phyloP scores from a whole-genome alignment of 192 early-diverging fungal genomes.

The Coemansia pectinata region DNA sequence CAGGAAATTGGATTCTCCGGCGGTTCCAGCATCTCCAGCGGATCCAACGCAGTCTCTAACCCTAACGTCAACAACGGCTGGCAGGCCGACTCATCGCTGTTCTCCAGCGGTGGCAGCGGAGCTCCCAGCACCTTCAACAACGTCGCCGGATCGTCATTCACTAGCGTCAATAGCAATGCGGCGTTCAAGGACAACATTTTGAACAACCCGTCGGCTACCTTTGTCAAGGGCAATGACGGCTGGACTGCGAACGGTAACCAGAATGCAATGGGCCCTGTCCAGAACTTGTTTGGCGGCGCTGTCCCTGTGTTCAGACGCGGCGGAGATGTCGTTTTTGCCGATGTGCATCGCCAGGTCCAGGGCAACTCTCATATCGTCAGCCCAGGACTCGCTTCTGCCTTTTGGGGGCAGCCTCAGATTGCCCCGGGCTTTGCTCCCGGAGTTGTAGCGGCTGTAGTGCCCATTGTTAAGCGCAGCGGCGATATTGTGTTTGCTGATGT shows the following conservation, averaged over 20 bases:
- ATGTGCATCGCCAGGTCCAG: conserved; percentile 42
- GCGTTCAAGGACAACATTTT: conserved; percentile 52
- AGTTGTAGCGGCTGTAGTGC: neutral
- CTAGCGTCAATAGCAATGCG: conserved; percentile 45
- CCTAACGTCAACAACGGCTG: conserved; percentile 54
- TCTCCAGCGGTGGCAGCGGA: conserved; percentile 11
- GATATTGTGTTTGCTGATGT: conserved; percentile 38
- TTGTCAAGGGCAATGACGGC: conserved; percentile 47
- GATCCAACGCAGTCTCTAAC: conserved; percentile 48
- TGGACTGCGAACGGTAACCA: conserved; percentile 54
- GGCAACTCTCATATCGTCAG: conserved; percentile 6
- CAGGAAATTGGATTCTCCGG: conserved; percentile 50
- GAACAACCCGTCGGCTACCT: conserved; percentile 47
- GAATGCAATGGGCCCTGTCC: conserved; percentile 47
- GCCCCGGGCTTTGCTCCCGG: conserved; percentile 5
- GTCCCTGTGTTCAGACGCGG: conserved; percentile 26
- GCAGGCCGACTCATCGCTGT: conserved; percentile 43
- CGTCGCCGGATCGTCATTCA: conserved; percentile 44
- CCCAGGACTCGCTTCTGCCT: conserved; percentile 16
- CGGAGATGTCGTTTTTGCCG: conserved; percentile 50
- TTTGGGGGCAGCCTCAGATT: conserved; percentile 11
- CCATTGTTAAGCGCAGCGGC: conserved; percentile 34
- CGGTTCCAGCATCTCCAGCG: conserved; percentile 32
- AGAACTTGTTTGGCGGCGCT: conserved; percentile 42
- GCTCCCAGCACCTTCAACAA: conserved; percentile 44